These are phyloP conservation scores for Adansonia madagascariensis DNA, from an alignment of 441 rosid genomes.

Conservation along the genomic window DNA sequence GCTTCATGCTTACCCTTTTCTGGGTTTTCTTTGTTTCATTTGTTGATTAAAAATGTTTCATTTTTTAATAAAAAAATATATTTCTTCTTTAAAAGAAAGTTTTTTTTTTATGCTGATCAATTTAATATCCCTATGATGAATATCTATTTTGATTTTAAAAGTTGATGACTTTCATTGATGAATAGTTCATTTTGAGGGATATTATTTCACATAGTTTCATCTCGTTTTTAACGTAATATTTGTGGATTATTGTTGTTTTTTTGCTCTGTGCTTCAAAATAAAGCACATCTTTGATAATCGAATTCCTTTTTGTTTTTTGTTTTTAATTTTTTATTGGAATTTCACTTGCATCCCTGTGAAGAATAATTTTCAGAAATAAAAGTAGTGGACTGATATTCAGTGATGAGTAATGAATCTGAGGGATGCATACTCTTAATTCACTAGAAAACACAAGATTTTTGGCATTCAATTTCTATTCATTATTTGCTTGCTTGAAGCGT, in stretches of 20 bases:
- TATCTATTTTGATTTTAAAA: background rate
- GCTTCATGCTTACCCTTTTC: background rate
- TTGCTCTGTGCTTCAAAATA: too few species aligned
- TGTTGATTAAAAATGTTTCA: background rate
- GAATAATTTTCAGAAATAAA: constrained; percentile 25
- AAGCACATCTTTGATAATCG: too few species aligned
- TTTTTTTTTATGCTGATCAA: background rate
- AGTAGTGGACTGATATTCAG: constrained; percentile 38
- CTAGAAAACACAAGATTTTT: background rate
- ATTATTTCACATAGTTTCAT: background rate
- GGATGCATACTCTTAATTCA: background rate
- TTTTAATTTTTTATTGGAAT: background rate
- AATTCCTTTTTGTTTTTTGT: background rate
- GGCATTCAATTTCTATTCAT: background rate
- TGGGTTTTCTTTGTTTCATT: background rate
- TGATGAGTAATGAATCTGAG: constrained; percentile 35
- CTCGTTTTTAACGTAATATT: too few species aligned
- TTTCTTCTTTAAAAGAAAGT: background rate
- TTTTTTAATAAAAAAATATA: background rate
- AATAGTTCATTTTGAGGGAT: constrained; percentile 15
- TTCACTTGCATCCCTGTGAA: constrained; percentile 33
- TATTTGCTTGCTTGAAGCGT: background rate
- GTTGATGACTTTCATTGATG: constrained; percentile 9
- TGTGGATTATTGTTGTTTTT: background rate
- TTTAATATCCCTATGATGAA: background rate